A percentile compares a stretch with the other conserved stretches of the same genome.
Evolutionary conservation across 345 rosid genomes (phyloP).

Genomic region (Pseudoturritis turrita): DNA sequence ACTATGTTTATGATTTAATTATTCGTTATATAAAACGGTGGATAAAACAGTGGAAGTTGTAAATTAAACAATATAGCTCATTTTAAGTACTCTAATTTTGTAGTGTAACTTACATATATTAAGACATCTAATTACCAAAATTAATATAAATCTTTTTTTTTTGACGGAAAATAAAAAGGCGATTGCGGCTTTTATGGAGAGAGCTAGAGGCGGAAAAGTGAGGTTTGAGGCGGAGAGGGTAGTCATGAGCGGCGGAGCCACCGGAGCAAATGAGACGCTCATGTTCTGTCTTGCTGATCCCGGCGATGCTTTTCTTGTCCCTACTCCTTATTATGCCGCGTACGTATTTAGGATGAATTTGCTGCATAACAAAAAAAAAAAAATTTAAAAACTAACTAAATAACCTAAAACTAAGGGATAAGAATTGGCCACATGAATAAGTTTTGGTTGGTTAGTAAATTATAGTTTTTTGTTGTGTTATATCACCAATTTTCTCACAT

Average conservation of each 20-base stretch:
- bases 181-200: conserved; percentile 72
- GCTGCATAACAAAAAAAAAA: too few relatives aligned
- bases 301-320: conserved; percentile 78
- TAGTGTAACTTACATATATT: neutral
- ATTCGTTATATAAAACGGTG: neutral
- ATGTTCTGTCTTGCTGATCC: conserved; percentile 80
- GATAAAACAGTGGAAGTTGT: neutral
- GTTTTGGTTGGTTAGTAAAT: too few relatives aligned
- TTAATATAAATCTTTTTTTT: neutral
- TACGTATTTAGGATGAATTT: conserved; percentile 37
- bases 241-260: conserved; percentile 88
- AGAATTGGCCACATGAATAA: too few relatives aligned
- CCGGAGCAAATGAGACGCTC: conserved; percentile 72
- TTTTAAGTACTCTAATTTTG: neutral
- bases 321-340: conserved; percentile 79
- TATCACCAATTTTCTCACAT: too few relatives aligned
- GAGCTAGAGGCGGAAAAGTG: conserved; percentile 47
- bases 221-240: conserved; percentile 57
- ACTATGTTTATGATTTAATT: neutral
- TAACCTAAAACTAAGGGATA: too few relatives aligned
- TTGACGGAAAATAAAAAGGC: conserved; percentile 35
- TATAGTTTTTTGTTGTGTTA: too few relatives aligned
- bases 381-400: too few relatives aligned
- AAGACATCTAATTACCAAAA: neutral
- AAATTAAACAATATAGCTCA: neutral